Evolutionary conservation across 352 stramenopile genomes (phyloP).

Genomic region (Phytopythium montanum): DNA sequence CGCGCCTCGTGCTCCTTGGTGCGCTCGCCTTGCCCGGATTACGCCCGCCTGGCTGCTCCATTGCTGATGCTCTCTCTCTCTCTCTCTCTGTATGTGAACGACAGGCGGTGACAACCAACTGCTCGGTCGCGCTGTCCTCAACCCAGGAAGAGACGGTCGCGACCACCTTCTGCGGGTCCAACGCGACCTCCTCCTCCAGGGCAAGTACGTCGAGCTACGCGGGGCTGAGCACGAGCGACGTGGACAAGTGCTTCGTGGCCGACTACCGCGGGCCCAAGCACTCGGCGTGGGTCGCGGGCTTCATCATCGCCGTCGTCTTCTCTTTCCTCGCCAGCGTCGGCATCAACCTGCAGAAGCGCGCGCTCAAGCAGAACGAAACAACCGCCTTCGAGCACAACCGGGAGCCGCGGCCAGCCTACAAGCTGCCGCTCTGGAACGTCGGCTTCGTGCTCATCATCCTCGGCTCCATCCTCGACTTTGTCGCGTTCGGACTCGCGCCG

Average conservation of each 20-base stretch:
- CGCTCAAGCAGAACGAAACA: conserved; percentile 75
- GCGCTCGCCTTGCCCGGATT: neutral
- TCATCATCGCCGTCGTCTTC: conserved; percentile 78
- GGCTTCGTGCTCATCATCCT: conserved; percentile 79
- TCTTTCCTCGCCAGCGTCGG: conserved; percentile 79
- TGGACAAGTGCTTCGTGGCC: conserved; percentile 65
- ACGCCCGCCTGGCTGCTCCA: neutral
- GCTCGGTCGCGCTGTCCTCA: conserved; percentile 17
- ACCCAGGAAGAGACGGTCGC: conserved; percentile 10
- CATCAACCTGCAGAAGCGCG: conserved; percentile 86
- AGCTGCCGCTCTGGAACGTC: conserved; percentile 79
- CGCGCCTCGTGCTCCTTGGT: conserved; percentile 35
- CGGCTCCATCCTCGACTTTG: conserved; percentile 89
- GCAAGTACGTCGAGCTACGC: neutral
- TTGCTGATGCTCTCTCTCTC: neutral
- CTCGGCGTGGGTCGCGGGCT: conserved; percentile 74
- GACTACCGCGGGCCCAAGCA: conserved; percentile 61
- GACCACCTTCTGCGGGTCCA: conserved; percentile 1
- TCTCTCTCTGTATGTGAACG: neutral
- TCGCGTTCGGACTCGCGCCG: conserved; percentile 87
- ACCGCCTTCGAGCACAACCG: conserved; percentile 43
- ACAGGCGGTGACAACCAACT: conserved; percentile 37
- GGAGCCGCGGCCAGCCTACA: conserved; percentile 54
- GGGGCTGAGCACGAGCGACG: conserved; percentile 15
- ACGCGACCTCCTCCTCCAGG: neutral